Conservation (phyloP, 495 filamentous ascomycete species). For the Articulospora tetracladia region DNA sequence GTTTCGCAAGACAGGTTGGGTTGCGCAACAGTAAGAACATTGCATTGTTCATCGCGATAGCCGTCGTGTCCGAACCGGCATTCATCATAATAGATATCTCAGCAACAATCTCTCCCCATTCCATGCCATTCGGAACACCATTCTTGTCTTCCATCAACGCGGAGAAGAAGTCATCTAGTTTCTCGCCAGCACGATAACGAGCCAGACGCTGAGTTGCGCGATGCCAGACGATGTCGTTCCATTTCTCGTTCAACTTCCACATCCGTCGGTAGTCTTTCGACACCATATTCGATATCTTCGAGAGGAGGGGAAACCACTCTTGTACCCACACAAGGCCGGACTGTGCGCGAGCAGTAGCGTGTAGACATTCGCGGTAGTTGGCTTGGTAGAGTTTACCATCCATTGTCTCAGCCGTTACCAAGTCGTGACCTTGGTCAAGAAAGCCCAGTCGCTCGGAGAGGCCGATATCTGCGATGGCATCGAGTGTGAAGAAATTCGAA, state of each 20-base stretch:
- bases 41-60: conserved; percentile 44
- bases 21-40: conserved; percentile 55
- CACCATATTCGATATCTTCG: conserved; percentile 23
- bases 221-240: conserved; percentile 37
- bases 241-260: conserved; percentile 28
- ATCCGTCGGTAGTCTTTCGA: conserved; percentile 14
- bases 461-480: conserved; percentile 51
- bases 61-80: conserved; percentile 54
- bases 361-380: conserved; percentile 41
- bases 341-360: conserved; percentile 41
- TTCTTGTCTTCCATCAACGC: conserved; percentile 52
- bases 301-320: conserved; percentile 35
- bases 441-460: conserved; percentile 49
- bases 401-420: conserved; percentile 32
- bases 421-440: conserved; percentile 42
- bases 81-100: conserved; percentile 43
- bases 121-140: conserved; percentile 28
- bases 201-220: conserved; percentile 33
- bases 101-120: conserved; percentile 31
- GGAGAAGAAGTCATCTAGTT: conserved; percentile 54
- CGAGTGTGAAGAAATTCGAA: conserved; percentile 42
- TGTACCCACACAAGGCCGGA: conserved; percentile 43
- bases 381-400: conserved; percentile 38
- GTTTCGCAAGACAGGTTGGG: conserved; percentile 43
- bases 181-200: conserved; percentile 46